phyloP scores from a whole-genome alignment of 345 rosid species.

The Iberis pinnata region DNA sequence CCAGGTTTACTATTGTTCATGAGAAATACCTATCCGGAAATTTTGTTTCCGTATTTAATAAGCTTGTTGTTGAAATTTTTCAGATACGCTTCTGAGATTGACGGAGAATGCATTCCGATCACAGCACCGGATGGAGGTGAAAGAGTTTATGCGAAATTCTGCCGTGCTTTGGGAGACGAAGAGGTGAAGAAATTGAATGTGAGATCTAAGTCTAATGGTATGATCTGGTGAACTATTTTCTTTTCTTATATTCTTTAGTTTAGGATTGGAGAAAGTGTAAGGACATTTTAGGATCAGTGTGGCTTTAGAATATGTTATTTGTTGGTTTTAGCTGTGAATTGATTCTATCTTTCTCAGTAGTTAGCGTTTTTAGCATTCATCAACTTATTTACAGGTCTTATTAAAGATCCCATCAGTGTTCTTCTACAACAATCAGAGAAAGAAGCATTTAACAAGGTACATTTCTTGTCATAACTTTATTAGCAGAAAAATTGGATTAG shows the following conservation, averaged over 20 bases:
- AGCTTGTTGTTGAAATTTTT: not conserved
- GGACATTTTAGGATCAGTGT: not conserved
- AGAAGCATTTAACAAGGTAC: slow-evolving; percentile 72
- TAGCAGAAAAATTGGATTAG: slow-evolving; percentile 1
- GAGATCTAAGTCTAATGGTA: slow-evolving; percentile 46
- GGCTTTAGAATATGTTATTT: not conserved
- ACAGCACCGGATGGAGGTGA: slow-evolving; percentile 82
- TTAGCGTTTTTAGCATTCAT: slow-evolving; percentile 2
- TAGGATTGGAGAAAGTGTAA: not conserved
- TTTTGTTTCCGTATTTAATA: not conserved
- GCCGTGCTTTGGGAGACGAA: slow-evolving; percentile 39
- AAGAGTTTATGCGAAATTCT: slow-evolving; percentile 77
- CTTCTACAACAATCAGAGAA: slow-evolving; percentile 63
- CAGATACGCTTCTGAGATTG: slow-evolving; percentile 54
- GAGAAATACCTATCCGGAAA: not conserved
- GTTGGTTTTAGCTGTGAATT: too few relatives aligned
- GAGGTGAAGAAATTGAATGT: slow-evolving; percentile 38
- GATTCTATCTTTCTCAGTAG: not conserved
- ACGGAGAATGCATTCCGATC: slow-evolving; percentile 77
- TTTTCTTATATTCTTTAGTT: not conserved
- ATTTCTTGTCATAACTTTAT: not conserved
- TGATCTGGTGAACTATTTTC: too few relatives aligned
- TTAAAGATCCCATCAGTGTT: slow-evolving; percentile 51
- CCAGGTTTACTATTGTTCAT: slow-evolving; percentile 33
- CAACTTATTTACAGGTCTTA: slow-evolving; percentile 46